Evolutionary conservation across 768 basidiomycete genomes (phyloP), one percentile per base, ranked within the genome.

Genomic region (Tephrocybe sp.): DNA sequence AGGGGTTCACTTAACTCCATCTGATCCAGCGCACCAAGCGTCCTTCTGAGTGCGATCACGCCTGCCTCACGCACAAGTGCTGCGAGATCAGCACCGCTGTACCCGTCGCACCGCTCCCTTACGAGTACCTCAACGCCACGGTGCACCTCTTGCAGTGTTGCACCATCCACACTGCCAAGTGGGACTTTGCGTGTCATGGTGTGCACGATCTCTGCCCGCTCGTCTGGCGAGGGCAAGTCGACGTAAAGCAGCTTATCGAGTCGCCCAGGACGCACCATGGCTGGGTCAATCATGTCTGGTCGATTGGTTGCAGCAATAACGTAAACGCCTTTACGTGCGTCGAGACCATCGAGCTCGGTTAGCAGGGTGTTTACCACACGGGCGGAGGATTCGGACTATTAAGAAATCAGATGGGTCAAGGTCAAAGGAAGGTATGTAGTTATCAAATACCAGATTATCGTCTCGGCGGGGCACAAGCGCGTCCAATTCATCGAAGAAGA

Each of bases 211-310:
- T 97, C 94, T 5, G 77, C 81, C 18, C 93, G 84, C 67, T 95
- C 95, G 24, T 70, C 63, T 0, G 84, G 56, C 0, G 76, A 71
- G 18, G 94, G 95, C 0, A 96, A 76, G 68, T 96, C 94, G 60
- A 97, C 93, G 61, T 94, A 98, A 37, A 97, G 77, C 4, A 96
- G 78, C 66, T 97, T 97, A 72, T 97, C 95, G 10, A 98, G 79
- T 9, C 95, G 82, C 0, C 95, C 94, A 0, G 95, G 95, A n/a
- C 94, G 88, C 47, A 93, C 91, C 93, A 96, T 95, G 6, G 95
- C 94, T 0, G 94, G 95, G 63, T 98, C 94, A 53, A 97, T 94
- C 86, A 96, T 96, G 71, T 98, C 93, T 1, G 94, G 94, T 11
- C 94, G 78, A 68, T 96, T 98, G 25, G 93, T 97, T 7, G 95